Evolutionary conservation across 768 basidiomycete species (phyloP), one percentile per base, ranked within the genome.

Genomic region (Butyriboletus loyo): DNA sequence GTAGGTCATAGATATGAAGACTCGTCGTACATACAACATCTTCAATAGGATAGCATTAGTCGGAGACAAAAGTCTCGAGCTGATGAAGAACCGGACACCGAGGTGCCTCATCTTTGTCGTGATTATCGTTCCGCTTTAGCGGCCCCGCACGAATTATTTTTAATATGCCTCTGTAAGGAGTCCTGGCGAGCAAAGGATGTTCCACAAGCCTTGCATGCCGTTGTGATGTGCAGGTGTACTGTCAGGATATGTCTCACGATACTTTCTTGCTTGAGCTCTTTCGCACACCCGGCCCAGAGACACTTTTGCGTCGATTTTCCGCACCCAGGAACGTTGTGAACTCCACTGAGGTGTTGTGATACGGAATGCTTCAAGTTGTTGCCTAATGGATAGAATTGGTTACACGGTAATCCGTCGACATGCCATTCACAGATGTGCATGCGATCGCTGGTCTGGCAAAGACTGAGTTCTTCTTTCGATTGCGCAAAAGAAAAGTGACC

Each of bases 111-210:
- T 8, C 7, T 24, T 24, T 15, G n/a, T 19, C 15, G 1, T 7
- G 4, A 3, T 34, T 5, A 40, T n/a, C 1, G 21, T 5, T 31
- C 28, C 41, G 8, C n/a, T 21, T 44, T 50, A 40, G 6, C 0
- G 5, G 37, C 38, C 11, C 40, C 61, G 10, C 63, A 57, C 8
- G 63, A 57, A 3, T 64, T 66, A 3, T 64, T 66, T 35, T 21
- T 64, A 6, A 58, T 40, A 7, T 67, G 66, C 1, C 66, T 57
- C 48, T 55, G 65, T 15, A 69, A 55, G n/a, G 66, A 67, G 21
- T 67, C 66, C 11, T 4, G 43, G n/a, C 66, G 63, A 24, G 66
- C 66, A 49, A 69, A 69, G 11, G 39, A 39, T 4, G 58, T 48
- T 5, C 66, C 63, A 24, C 67, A 67, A 22, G 2, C 38, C 24